Evolutionary conservation across 148 eudicot species (phyloP), one percentile per base, ranked within the genome.

Genomic region (Rhododendron griersonianum): DNA sequence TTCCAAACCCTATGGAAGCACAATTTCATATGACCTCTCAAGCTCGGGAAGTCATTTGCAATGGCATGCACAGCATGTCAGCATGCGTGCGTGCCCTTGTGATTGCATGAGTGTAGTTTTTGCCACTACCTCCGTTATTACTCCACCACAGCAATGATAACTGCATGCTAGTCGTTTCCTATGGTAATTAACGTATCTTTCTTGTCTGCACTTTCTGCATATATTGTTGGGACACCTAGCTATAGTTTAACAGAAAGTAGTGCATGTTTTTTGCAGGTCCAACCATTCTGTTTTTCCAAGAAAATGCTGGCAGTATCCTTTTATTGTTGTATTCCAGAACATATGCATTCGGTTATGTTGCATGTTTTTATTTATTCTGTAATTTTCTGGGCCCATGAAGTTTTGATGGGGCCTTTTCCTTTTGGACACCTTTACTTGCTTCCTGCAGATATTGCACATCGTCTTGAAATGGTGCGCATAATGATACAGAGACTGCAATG

Each of bases 291-390:
- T 96, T 96, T 85, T 96, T 96, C 88, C 99, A 96, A 89, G 99
- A 96, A 93, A 96, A 96, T 90, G 99, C 99, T 78, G 99, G 99
- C 88, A 96, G 99, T 96, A 96, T 96, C 99, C 99, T 95, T 96
- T 75, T 87, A 19, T 86, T 65, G 75, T 86, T 74, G 67, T 81
- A 33, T 65, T 50, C 79, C 57, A 59, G 80, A 21, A 41, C 48
- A 83, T 30, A 11, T 39, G 85, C 37, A 7, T n/a, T 81, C 35
- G 37, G 67, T 41, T 78, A 30, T 33, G 45, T 76, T 77, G 30
- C 81, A 79, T 61, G 21, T 30, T 74, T 44, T 39, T 67, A 19
- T 73, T 57, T 21, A 41, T 59, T 69, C 41, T 75, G 78, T 59
- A 37, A 3, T 77, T 51, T 76, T 59, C 50, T 71, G 50, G 65